These are phyloP conservation scores for Coemansia sp. DNA, from an alignment of 192 early-diverging fungal species.

Conservation along the genomic window DNA sequence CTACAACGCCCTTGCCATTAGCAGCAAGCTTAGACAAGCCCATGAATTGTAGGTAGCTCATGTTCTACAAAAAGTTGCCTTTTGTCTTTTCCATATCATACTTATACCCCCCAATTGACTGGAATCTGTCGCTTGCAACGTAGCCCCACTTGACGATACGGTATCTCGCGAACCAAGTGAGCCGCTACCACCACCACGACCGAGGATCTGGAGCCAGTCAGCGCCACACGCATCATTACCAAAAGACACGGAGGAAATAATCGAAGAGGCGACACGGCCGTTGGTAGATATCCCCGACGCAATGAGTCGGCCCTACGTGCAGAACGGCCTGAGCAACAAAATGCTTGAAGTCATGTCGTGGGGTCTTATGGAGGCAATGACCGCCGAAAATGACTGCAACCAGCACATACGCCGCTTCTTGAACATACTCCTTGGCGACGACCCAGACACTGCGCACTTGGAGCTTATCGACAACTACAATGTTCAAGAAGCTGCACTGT, in stretches of 20 bases:
- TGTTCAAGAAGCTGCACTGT: constrained; percentile 27
- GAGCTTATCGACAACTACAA: constrained; percentile 40
- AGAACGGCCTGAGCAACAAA: constrained; percentile 44
- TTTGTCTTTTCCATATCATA: background rate
- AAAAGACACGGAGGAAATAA: constrained; percentile 41
- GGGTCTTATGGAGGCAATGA: constrained; percentile 45
- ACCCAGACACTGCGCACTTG: constrained; percentile 45
- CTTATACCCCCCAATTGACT: background rate
- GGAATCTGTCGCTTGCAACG: background rate
- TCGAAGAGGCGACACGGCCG: constrained; percentile 40
- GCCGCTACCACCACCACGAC: background rate
- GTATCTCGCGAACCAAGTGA: background rate
- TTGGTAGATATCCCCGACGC: constrained; percentile 36
- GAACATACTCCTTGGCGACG: constrained; percentile 48
- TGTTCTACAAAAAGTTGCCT: background rate
- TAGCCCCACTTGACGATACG: background rate
- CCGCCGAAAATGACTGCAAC: constrained; percentile 49
- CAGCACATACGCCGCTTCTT: constrained; percentile 52
- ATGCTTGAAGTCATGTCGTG: constrained; percentile 50
- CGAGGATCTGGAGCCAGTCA: constrained; percentile 18
- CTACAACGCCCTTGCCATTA: background rate
- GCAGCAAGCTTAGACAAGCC: background rate
- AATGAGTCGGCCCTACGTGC: constrained; percentile 41
- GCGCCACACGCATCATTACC: constrained; percentile 33
- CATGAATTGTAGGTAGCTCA: background rate